Evolutionary conservation across 2,329 filamentous ascomycete genomes (phyloP), one percentile per base, ranked within the genome.

Genomic region (Myriangium duriaei): DNA sequence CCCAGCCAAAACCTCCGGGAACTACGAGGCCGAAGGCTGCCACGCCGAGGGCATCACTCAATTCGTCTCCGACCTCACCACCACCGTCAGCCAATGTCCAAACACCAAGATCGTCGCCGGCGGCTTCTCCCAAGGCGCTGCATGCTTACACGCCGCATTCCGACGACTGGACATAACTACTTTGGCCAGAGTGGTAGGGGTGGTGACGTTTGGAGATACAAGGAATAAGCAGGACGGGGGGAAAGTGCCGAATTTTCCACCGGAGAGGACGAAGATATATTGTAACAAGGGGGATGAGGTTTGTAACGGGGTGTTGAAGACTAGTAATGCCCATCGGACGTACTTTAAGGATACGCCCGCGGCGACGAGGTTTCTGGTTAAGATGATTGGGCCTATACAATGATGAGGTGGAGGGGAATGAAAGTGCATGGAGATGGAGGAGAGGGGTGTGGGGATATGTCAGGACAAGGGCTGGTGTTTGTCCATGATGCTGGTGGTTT

Each of bases 121-220:
- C 11, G 51, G 51, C 13, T 54, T 52, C 46, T 44, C 40, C 10
- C 51, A 54, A 40, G 51, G 51, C 7, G 50, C 44, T 18, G 43
- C 41, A 37, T 46, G 49, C 11, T 44, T 47, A 7, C 48, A 51
- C 41, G 42, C 46, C 30, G 50, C 50, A 24, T 39, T 49, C 13
- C 12, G 15, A 21, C 34, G 36, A 31, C 24, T 51, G 17, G 42
- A 48, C 30, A 45, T 19, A 4, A 14, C 29, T 15, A 39, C 36
- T 19, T 12, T 47, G n/a, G 39, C 38, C 33, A 46, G 47, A 16
- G 43, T 51, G 16, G 48, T 50, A 15, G 51, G 48, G n/a, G 47
- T 47, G 3, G 48, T 52, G 7, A 45, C 44, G 15, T 54, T 51
- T 35, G 51, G 51, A 7, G 51, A 54, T 30, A 50, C 50, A 4